Evolutionary conservation across 352 stramenopile species (phyloP).

Genomic region (Pythium graminicola): DNA sequence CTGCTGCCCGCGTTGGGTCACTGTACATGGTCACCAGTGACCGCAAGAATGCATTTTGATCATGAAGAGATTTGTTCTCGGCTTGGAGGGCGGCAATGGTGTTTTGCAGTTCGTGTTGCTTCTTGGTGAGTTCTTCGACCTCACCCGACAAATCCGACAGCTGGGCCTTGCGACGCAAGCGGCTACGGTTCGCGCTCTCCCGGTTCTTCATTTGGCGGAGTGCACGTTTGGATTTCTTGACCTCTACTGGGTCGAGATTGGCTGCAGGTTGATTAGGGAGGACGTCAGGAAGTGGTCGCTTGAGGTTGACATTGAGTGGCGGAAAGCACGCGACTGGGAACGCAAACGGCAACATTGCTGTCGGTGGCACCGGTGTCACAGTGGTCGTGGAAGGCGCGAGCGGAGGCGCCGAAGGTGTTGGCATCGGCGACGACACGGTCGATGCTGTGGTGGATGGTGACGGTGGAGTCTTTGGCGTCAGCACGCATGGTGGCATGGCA

Average conservation of each 20-base stretch:
- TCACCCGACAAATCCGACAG: constrained; percentile 50
- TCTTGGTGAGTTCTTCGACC: constrained; percentile 57
- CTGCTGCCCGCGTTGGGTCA: constrained; percentile 12
- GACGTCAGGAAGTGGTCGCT: constrained; percentile 46
- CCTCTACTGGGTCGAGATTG: constrained; percentile 17
- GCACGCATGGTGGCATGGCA: too few species aligned
- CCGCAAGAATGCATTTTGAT: constrained; percentile 73
- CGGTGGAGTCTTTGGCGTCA: too few species aligned
- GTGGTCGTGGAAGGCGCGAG: neutral
- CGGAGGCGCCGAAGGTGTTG: constrained; percentile 3
- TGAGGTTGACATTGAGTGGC: constrained; percentile 40
- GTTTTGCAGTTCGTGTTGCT: constrained; percentile 63
- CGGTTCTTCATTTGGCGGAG: constrained; percentile 86
- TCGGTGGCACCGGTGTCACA: neutral
- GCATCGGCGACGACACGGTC: neutral
- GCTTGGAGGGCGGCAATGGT: constrained; percentile 57
- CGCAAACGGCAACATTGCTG: constrained; percentile 41
- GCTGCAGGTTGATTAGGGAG: constrained; percentile 21
- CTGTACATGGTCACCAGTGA: constrained; percentile 60
- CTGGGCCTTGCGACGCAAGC: constrained; percentile 63
- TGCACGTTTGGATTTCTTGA: constrained; percentile 74
- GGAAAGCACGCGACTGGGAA: constrained; percentile 60
- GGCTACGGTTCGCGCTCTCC: constrained; percentile 79
- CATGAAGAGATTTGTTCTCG: constrained; percentile 74
- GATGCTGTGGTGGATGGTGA: too few species aligned